Evolutionary conservation across 768 basidiomycete genomes (phyloP).

Genomic region (Suillus weaverae): DNA sequence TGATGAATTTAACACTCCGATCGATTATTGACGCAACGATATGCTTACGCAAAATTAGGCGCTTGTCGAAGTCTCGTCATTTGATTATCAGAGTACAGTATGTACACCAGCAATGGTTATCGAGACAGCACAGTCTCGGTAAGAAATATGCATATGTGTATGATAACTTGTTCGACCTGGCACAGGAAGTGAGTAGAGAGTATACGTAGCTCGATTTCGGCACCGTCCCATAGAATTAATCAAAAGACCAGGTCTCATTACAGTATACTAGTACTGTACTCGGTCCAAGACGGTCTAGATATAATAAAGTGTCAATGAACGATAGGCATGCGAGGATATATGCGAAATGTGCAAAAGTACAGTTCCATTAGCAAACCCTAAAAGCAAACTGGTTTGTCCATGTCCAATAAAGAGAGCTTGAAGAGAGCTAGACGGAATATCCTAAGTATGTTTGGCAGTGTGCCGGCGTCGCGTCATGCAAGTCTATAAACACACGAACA

Average conservation of each 20-base stretch:
- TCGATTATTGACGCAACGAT: background rate
- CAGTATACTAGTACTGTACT: slow-evolving; percentile 2
- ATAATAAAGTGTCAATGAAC: slow-evolving; percentile 27
- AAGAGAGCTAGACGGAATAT: background rate
- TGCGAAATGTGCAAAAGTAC: slow-evolving; percentile 20
- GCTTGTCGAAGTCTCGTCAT: background rate
- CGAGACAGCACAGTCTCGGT: background rate
- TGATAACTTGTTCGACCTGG: background rate
- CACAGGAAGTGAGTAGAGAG: background rate
- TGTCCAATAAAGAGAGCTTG: slow-evolving; percentile 5
- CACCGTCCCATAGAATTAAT: background rate
- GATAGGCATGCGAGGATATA: slow-evolving; percentile 18
- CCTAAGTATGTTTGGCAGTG: background rate
- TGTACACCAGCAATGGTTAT: background rate
- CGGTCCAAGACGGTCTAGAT: background rate
- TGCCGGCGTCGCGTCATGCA: background rate
- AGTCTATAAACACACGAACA: slow-evolving; percentile 1
- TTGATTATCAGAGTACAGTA: background rate
- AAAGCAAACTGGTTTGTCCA: slow-evolving; percentile 15
- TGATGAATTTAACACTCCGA: background rate
- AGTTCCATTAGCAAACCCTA: slow-evolving; percentile 20
- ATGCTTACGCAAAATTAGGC: background rate
- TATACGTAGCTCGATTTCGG: background rate
- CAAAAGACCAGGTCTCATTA: background rate
- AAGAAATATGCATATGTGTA: background rate